These are phyloP conservation scores for Exophiala calicioides DNA, from an alignment of 2,329 filamentous ascomycete genomes.

Conservation along the genomic window DNA sequence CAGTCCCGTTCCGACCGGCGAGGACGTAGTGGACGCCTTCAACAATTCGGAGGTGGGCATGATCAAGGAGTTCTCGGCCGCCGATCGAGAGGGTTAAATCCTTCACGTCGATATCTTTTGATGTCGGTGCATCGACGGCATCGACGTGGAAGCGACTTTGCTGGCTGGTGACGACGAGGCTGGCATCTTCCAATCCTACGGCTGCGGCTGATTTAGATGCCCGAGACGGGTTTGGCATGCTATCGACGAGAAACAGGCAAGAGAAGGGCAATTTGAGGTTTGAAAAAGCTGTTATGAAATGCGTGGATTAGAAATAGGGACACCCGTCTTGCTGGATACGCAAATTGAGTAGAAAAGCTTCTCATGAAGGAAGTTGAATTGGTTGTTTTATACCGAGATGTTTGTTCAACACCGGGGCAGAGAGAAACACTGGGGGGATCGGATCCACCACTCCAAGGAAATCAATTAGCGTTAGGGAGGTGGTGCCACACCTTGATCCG, in stretches of 20 bases:
- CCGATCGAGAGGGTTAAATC: conserved; percentile 29
- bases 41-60: conserved; percentile 71
- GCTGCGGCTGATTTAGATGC: conserved; percentile 7
- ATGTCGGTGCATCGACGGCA: conserved; percentile 25
- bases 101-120: conserved; percentile 29
- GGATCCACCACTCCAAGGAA: no score
- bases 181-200: conserved; percentile 11
- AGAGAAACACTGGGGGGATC: no score
- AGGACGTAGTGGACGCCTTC: conserved; percentile 74
- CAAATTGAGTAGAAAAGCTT: no score
- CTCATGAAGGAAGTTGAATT: no score
- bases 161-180: conserved; percentile 30
- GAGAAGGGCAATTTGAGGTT: no score
- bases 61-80: conserved; percentile 63
- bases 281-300: no score
- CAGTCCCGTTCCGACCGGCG: conserved; percentile 77
- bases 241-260: background rate
- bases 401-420: no score
- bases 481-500: no score
- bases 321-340: no score
- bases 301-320: no score
- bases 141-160: conserved; percentile 30
- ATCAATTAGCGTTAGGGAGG: no score
- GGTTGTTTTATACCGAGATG: no score
- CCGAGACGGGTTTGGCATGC: conserved; percentile 16